These are phyloP conservation scores for Aspergillus bridgeri DNA, from an alignment of 495 filamentous ascomycete species.

Conservation along the genomic window DNA sequence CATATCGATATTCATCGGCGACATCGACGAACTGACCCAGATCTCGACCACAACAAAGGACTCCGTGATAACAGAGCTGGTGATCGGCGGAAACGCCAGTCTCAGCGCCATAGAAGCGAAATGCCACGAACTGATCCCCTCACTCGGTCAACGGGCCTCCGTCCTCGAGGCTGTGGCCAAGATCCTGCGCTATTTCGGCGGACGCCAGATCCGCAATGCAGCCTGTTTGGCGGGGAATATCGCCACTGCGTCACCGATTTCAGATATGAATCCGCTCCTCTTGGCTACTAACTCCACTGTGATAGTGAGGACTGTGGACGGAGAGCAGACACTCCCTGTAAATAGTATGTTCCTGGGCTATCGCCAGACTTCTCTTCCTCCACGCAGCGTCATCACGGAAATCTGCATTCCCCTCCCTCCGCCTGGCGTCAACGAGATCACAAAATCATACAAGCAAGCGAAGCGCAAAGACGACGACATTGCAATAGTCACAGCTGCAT, in stretches of 20 bases:
- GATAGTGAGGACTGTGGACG: conserved; percentile 63
- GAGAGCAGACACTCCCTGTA: conserved; percentile 80
- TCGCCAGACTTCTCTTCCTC: conserved; percentile 75
- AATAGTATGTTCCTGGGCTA: conserved; percentile 87
- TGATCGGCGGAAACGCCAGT: conserved; percentile 85
- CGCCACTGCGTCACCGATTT: conserved; percentile 92
- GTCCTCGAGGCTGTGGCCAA: conserved; percentile 69
- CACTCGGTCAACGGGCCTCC: conserved; percentile 6
- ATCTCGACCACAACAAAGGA: conserved; percentile 69
- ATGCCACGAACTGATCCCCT: conserved; percentile 9
- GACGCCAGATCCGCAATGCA: conserved; percentile 94
- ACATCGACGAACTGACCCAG: conserved; percentile 79
- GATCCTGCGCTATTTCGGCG: conserved; percentile 84
- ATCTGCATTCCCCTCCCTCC: conserved; percentile 76
- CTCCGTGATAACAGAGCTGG: conserved; percentile 46
- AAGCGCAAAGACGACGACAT: conserved; percentile 97
- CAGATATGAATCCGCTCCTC: conserved; percentile 91
- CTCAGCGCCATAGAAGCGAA: conserved; percentile 76
- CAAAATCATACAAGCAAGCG: conserved; percentile 85
- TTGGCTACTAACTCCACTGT: conserved; percentile 78
- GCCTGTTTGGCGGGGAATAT: conserved; percentile 94
- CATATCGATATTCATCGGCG: conserved; percentile 84
- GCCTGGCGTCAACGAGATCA: conserved; percentile 59
- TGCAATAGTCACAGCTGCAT: conserved; percentile 83
- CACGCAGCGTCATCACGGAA: conserved; percentile 75